Base-by-base conservation (phyloP, 1,284 basidiomycete genomes). In the Ustilago lituana region DNA sequence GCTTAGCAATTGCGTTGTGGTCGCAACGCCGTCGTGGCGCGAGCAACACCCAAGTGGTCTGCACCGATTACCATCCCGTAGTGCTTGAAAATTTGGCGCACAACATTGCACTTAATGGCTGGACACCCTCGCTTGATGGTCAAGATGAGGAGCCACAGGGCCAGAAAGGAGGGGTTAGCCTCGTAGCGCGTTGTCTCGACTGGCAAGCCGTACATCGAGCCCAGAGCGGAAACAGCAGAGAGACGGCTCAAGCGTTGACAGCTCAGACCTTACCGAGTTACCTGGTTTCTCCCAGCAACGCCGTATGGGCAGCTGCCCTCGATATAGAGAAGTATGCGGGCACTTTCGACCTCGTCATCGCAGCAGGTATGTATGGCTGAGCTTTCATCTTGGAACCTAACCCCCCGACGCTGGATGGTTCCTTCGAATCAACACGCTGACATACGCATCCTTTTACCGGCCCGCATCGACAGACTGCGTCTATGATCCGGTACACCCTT, bases 61-160 rank as follows among this genome's bases (percentile, higher is more conserved):
- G 70, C 27, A 78, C 78, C 5, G 78, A 80, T 37, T 64, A 76
- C 35, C 76, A 80, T 40, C 74, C 78, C 1, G 57, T 47, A 1
- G 78, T 78, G 22, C 67, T 80, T 15, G 59, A 59, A 19, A 80
- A 80, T 26, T 47, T 80, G 23, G 45, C 35, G 6, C 37, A 61
- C 50, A 80, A 80, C 51, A 58, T 56, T 22, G 20, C 17, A 1
- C 36, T 76, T 7, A 73, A 75, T 36, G 59, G 39, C 49, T 59
- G 60, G 57, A n/a, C 40, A 35, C 17, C 23, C 5, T 40, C 40
- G n/a, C n/a, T n/a, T 14, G 32, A 27, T 2, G n/a, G 35, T 10
- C 3, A 26, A 7, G 19, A 7, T 9, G 6, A 11, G 2, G 26
- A 29, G 44, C 7, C 26, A 35, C n/a, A 19, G 15, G 2, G 45